A percentile compares a stretch with the other conserved stretches of the same genome.
phyloP scores from a whole-genome alignment of 805 yeast species.

The Pichia thaimueangensis region DNA sequence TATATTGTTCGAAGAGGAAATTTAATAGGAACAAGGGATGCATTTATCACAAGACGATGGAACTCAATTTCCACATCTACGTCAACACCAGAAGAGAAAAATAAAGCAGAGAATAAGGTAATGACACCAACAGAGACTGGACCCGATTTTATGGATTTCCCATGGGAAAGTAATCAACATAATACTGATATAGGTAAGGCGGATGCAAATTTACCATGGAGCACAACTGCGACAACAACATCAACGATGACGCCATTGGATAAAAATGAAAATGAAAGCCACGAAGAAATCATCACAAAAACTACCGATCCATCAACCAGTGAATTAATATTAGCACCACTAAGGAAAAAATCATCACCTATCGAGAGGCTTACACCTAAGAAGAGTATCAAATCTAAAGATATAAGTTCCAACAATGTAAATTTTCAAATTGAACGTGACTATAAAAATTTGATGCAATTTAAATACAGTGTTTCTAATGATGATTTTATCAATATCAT shows the following conservation, averaged over 20 bases:
- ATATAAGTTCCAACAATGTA: not conserved
- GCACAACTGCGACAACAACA: not conserved
- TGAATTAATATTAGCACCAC: slow-evolving; percentile 24
- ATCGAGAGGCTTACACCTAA: slow-evolving; percentile 15
- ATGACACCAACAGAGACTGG: not conserved
- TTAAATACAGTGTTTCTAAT: slow-evolving; percentile 20
- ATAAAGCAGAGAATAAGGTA: slow-evolving; percentile 7
- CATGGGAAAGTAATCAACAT: slow-evolving; percentile 10
- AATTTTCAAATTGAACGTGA: slow-evolving; percentile 21
- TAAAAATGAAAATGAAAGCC: no score
- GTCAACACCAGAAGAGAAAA: not conserved
- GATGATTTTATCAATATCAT: slow-evolving; percentile 23
- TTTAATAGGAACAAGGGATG: no score
- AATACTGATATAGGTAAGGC: not conserved
- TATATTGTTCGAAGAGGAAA: no score
- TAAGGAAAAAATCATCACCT: slow-evolving; percentile 19
- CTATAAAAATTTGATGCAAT: slow-evolving; percentile 25
- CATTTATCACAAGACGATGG: not conserved
- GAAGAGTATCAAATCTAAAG: not conserved
- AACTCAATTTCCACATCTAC: not conserved
- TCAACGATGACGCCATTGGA: not conserved
- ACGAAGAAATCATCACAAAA: not conserved
- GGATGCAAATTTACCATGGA: slow-evolving; percentile 6
- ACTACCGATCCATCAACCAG: slow-evolving; percentile 13
- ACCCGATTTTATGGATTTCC: slow-evolving; percentile 3